These are phyloP conservation scores for Aspergillus luchuensis DNA, from an alignment of 2,329 filamentous ascomycete species.

Conservation along the genomic window DNA sequence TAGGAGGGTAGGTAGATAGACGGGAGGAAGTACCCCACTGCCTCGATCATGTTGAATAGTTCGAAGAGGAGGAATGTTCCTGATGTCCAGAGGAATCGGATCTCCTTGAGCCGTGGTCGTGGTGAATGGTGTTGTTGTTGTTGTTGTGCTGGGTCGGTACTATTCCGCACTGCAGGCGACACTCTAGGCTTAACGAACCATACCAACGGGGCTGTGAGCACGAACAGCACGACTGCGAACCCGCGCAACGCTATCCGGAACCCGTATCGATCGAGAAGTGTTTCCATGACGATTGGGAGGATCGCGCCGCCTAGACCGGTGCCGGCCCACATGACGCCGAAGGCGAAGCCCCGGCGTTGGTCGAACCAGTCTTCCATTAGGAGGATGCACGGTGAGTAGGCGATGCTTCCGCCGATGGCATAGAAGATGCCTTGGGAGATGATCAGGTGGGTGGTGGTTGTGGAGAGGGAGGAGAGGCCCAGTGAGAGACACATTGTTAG, in stretches of 20 bases:
- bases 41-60: constrained; percentile 44
- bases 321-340: constrained; percentile 45
- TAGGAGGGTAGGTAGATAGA: constrained; percentile 44
- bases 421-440: constrained; percentile 35
- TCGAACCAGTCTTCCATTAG: constrained; percentile 57
- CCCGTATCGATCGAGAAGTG: constrained; percentile 46
- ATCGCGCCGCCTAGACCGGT: constrained; percentile 45
- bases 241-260: constrained; percentile 49
- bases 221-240: constrained; percentile 41
- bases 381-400: constrained; percentile 51
- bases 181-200: constrained; percentile 48
- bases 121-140: no score
- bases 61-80: constrained; percentile 52
- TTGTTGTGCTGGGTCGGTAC: no score
- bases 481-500: constrained; percentile 28
- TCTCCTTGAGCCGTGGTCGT: constrained; percentile 20
- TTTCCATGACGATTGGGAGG: constrained; percentile 50
- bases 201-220: constrained; percentile 27
- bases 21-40: constrained; percentile 43
- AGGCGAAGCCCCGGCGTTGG: constrained; percentile 47
- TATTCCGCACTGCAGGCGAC: constrained; percentile 23
- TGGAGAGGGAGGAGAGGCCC: constrained; percentile 29
- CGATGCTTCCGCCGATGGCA: constrained; percentile 51
- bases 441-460: constrained; percentile 27
- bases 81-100: constrained; percentile 36